Conservation (phyloP, 106 monocot genomes). For the Triglochin maritima region DNA sequence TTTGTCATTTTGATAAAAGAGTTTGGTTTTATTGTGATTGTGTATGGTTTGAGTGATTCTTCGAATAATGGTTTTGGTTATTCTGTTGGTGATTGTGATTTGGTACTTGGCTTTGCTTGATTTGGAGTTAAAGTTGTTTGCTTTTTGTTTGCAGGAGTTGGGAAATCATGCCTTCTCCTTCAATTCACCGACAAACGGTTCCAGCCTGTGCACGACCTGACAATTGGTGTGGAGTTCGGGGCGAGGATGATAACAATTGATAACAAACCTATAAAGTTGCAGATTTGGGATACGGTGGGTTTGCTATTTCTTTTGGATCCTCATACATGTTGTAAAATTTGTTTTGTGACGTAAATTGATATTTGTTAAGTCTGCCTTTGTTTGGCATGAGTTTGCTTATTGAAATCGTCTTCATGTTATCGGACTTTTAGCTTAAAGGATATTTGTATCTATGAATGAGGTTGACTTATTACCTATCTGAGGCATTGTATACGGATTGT, state of each 20-base stretch:
- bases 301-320: neutral
- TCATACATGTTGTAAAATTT: neutral
- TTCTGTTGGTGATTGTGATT: neutral
- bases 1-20: no score
- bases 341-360: neutral
- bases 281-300: slow-evolving; percentile 96
- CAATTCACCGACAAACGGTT: slow-evolving; percentile 94
- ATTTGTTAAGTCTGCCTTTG: no score
- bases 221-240: slow-evolving; percentile 93
- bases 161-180: slow-evolving; percentile 92
- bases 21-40: no score
- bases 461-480: no score
- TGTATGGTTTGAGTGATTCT: no score
- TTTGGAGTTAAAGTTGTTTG: neutral
- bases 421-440: no score
- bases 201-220: slow-evolving; percentile 90
- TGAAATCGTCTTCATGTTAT: no score
- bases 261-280: slow-evolving; percentile 87
- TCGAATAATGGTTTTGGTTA: neutral
- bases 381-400: no score
- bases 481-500: no score
- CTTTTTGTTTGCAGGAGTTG: slow-evolving; percentile 49
- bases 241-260: slow-evolving; percentile 89
- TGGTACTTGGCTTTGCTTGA: neutral
- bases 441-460: no score